phyloP scores from a whole-genome alignment of 2,329 filamentous ascomycete genomes.

The Aspergillus chevalieri region DNA sequence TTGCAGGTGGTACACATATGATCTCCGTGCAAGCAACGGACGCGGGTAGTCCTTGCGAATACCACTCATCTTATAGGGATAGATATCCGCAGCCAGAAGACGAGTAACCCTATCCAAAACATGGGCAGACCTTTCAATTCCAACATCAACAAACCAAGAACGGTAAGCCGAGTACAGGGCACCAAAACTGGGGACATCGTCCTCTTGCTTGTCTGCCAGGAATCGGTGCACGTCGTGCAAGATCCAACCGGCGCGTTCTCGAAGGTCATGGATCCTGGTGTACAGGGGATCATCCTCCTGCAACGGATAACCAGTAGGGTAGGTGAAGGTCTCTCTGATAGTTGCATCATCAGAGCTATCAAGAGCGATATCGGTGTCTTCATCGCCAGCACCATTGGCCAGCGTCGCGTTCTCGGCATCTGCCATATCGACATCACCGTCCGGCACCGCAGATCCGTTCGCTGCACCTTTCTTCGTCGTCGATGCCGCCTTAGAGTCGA shows the following conservation, averaged over 20 bases:
- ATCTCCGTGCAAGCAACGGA: conserved; percentile 83
- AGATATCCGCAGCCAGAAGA: conserved; percentile 77
- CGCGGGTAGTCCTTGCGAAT: conserved; percentile 87
- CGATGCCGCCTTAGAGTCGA: conserved; percentile 70
- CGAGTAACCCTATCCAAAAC: conserved; percentile 81
- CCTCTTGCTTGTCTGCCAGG: conserved; percentile 75
- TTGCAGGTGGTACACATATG: conserved; percentile 90
- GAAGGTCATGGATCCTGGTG: conserved; percentile 68
- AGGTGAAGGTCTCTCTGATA: conserved; percentile 77
- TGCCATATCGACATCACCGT: conserved; percentile 41
- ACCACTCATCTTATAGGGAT: conserved; percentile 91
- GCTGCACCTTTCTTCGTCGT: conserved; percentile 35
- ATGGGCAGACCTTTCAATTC: conserved; percentile 90
- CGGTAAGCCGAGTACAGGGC: conserved; percentile 86
- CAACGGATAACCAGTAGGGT: conserved; percentile 80
- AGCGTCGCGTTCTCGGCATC: conserved; percentile 36
- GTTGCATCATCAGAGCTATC: conserved; percentile 53
- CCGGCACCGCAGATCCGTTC: conserved; percentile 35
- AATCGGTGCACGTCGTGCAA: conserved; percentile 81
- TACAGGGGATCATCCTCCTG: conserved; percentile 61
- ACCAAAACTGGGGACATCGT: conserved; percentile 93
- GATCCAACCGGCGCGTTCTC: conserved; percentile 71
- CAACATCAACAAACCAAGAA: conserved; percentile 96
- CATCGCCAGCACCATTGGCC: conserved; percentile 18
- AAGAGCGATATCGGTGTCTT: conserved; percentile 47